Evolutionary conservation across 352 stramenopile species (phyloP).

Genomic region (Phytopythium boreale): DNA sequence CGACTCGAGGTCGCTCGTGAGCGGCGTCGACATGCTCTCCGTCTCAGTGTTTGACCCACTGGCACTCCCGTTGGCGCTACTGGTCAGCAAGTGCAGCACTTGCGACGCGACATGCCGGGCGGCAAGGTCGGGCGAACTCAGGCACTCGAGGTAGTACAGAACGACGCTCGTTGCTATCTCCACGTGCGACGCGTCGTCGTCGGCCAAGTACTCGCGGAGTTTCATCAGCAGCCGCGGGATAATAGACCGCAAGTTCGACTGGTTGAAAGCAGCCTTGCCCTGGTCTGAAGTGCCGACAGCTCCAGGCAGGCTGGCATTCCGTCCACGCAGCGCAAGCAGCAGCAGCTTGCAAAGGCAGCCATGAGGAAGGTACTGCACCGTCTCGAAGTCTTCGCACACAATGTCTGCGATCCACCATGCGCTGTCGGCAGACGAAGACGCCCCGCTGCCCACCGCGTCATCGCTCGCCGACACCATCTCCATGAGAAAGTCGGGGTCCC

Average conservation of each 20-base stretch:
- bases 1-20: slow-evolving; percentile 18
- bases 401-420: slow-evolving; percentile 87
- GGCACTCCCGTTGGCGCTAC: slow-evolving; percentile 10
- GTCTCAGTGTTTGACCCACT: slow-evolving; percentile 16
- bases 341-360: slow-evolving; percentile 78
- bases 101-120: slow-evolving; percentile 61
- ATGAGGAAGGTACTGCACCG: slow-evolving; percentile 75
- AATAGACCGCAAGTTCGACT: slow-evolving; percentile 38
- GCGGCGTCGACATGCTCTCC: slow-evolving; percentile 10
- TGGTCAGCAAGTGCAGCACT: slow-evolving; percentile 61
- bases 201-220: slow-evolving; percentile 50
- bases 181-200: slow-evolving; percentile 27
- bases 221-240: slow-evolving; percentile 55
- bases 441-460: slow-evolving; percentile 20
- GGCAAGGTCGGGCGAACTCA: slow-evolving; percentile 45
- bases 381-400: slow-evolving; percentile 82
- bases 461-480: slow-evolving; percentile 74
- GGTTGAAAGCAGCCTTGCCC: slow-evolving; percentile 21
- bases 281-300: slow-evolving; percentile 1
- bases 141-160: slow-evolving; percentile 68
- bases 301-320: background rate
- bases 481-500: slow-evolving; percentile 81
- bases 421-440: slow-evolving; percentile 20
- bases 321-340: slow-evolving; percentile 46
- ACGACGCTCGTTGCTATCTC: slow-evolving; percentile 41